Evolutionary conservation across 148 eudicot species (phyloP), one percentile per base, ranked within the genome.

Genomic region (Pouteria glomerata): DNA sequence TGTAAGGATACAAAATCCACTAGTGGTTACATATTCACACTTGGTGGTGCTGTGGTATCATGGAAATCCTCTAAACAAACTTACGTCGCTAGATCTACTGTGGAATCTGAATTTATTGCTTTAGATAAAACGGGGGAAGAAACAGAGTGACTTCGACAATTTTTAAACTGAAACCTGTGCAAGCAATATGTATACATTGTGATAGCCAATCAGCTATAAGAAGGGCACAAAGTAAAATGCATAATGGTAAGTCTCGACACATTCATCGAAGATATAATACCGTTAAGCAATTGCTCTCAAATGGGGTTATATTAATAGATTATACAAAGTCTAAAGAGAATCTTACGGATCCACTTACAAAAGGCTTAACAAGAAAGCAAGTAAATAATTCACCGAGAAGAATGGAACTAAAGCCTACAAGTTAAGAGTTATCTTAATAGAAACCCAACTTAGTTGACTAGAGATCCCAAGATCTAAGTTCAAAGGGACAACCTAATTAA

Each of bases 131-230:
- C 44, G 5, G 10, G 0, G 10, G 44, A 39, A 10, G 10, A 39
- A 39, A 5, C 10, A 5, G 10, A 39, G 10, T 39, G 44, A 10
- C 44, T 39, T 57, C 60, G 8, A 0, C 12, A n/a, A 1, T 23
- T 57, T 23, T n/a, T 57, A 10, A 26, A 66, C 34, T 11, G 6
- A 73, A 62, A 35, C 69, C 76, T 0, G 24, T 60, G 59, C 19
- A 45, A 23, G 44, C 68, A 7, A 72, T 72, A 2, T 60, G 68
- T 24, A 61, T 72, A 8, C 57, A 60, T 30, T 60, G 58, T 42
- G 68, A 73, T 62, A 73, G 59, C 23, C 60, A 73, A 62, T 62
- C 76, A 8, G 69, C 69, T 29, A 62, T 62, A 8, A 60, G 60
- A 1, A 45, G 60, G 30, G 60, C 76, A 45, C 59, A 62, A n/a